phyloP scores from a whole-genome alignment of 2,329 filamentous ascomycete genomes.

The Lojkania enalia region DNA sequence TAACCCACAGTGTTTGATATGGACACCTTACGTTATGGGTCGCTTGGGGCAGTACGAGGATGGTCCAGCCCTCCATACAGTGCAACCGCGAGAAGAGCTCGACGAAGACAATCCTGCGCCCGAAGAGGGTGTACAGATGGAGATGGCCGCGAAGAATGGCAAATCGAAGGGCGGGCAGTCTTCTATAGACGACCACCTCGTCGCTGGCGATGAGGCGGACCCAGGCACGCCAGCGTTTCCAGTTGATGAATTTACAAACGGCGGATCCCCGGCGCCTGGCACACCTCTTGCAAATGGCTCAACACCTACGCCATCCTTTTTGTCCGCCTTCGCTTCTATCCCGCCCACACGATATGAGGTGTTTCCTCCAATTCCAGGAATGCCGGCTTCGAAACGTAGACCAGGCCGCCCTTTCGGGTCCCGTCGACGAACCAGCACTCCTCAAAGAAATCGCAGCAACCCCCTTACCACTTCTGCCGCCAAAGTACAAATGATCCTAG shows the following conservation, averaged over 20 bases:
- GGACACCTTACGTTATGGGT: conserved; percentile 98
- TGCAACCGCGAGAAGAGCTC: conserved; percentile 82
- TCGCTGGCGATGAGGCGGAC: conserved; percentile 12
- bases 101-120: conserved; percentile 46
- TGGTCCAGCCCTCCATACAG: conserved; percentile 77
- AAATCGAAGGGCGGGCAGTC: conserved; percentile 19
- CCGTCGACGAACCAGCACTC: conserved; percentile 41
- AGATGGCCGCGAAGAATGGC: conserved; percentile 27
- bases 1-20: conserved; percentile 77
- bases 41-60: conserved; percentile 81
- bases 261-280: conserved; percentile 34
- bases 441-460: conserved; percentile 32
- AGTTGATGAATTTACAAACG: conserved; percentile 33
- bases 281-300: conserved; percentile 40
- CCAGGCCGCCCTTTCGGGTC: conserved; percentile 44
- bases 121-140: conserved; percentile 51
- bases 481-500: conserved; percentile 37
- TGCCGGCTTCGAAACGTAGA: conserved; percentile 39
- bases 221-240: conserved; percentile 25
- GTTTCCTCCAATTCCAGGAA: conserved; percentile 68
- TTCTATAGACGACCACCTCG: conserved; percentile 11
- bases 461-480: conserved; percentile 37
- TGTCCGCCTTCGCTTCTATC: conserved; percentile 52
- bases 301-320: conserved; percentile 34
- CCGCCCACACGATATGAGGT: conserved; percentile 75